Evolutionary conservation across 2,329 filamentous ascomycete species (phyloP), one percentile per base, ranked within the genome.

Genomic region (Metarhizium rileyi): DNA sequence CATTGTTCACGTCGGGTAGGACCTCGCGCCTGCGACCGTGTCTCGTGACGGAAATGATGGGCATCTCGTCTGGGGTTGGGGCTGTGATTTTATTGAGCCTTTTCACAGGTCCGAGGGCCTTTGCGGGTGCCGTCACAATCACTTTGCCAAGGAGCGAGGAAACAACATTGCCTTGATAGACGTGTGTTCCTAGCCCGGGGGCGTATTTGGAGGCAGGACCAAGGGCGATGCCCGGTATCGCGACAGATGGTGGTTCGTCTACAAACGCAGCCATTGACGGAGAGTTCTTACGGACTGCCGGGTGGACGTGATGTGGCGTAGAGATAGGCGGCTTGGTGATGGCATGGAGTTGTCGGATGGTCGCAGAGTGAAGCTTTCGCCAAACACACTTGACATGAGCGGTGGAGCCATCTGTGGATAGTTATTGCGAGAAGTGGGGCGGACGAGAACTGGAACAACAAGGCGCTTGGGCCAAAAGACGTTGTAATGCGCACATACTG

Each of bases 111-210:
- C 74, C 75, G 44, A 74, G 66, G 44, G 66, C 60, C 52, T 68
- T 74, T 57, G 65, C 67, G 2, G 74, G 69, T 46, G 73, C 69
- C 26, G 72, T 70, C 52, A 84, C 69, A 51, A 74, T 68, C 54
- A 91, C 79, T 38, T 78, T 77, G 44, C 90, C 91, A 46, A 90
- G 78, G 53, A 96, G 82, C 20, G 90, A 95, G 52, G 90, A 84
- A 66, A 86, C 86, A 57, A 96, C 79, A 51, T 83, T 78, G 54
- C 80, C 75, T 55, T 85, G 75, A 69, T 88, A 78, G 56, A 95
- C 75, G 66, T 97, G 89, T 0, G 90, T 95, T 56, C 91, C 93
- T 10, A 87, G 74, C 14, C 91, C 91, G 26, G 89, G 78, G 38
- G 76, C 69, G 67, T 85, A 90, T 56, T 81, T 78, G 49, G 77